Conservation (phyloP, 805 yeast genomes). For the Kodamaea laetipori region DNA sequence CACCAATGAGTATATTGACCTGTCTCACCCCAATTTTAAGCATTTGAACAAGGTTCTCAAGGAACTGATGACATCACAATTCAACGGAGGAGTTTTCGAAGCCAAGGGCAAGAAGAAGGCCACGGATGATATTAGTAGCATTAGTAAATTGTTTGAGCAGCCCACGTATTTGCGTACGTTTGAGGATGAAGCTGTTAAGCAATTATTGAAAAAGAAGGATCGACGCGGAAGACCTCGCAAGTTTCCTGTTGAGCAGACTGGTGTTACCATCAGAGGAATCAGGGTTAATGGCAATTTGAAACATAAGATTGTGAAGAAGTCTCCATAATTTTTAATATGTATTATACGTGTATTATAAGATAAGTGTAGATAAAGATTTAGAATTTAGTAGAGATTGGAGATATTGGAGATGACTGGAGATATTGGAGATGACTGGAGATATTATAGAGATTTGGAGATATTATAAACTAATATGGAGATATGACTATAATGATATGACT, state of each 20-base stretch:
- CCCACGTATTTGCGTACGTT: slow-evolving; percentile 32
- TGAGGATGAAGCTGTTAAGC: slow-evolving; percentile 36
- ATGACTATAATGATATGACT: too few species aligned
- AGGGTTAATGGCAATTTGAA: slow-evolving; percentile 37
- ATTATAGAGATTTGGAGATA: too few species aligned
- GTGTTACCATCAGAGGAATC: slow-evolving; percentile 45
- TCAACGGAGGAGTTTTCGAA: slow-evolving; percentile 9
- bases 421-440: too few species aligned
- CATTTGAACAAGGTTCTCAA: slow-evolving; percentile 35
- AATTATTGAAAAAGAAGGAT: slow-evolving; percentile 42
- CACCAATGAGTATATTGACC: slow-evolving; percentile 43
- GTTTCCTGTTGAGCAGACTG: slow-evolving; percentile 49
- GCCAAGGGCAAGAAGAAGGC: slow-evolving; percentile 2
- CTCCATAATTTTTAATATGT: slow-evolving; percentile 7
- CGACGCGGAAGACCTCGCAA: slow-evolving; percentile 54
- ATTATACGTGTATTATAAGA: background rate
- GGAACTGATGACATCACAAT: slow-evolving; percentile 12
- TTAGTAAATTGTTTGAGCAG: slow-evolving; percentile 28
- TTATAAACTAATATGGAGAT: too few species aligned
- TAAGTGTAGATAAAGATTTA: background rate
- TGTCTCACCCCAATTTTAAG: slow-evolving; percentile 44
- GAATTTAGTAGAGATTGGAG: too few species aligned
- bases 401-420: too few species aligned
- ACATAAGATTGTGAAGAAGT: slow-evolving; percentile 11
- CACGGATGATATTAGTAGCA: slow-evolving; percentile 8